Evolutionary conservation across 2,329 filamentous ascomycete genomes (phyloP), one percentile per base, ranked within the genome.

Genomic region (Cytospora leucostoma): DNA sequence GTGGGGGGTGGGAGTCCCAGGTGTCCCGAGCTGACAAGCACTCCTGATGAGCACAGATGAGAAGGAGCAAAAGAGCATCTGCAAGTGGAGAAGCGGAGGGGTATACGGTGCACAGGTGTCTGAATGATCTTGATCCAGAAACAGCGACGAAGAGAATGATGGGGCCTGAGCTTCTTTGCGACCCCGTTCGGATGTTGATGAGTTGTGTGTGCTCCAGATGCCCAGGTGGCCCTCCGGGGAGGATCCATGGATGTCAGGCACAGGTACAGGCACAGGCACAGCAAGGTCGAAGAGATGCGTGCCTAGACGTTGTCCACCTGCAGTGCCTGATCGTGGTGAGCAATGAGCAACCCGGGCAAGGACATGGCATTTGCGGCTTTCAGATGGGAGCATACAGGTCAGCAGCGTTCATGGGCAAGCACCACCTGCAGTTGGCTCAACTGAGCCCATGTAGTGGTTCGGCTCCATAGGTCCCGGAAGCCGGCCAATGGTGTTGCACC

Each of bases 31-130:
- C 34, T 49, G 40, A 27, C 56, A 59, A 40, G 56, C 47, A 52
- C 19, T 13, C 57, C 35, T 60, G 57, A 37, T 47, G 13, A 44
- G 37, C 58, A 47, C 27, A 54, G 58, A 54, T 47, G 50, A 60
- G 21, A 58, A 32, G 35, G 44, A 51, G 37, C 27, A 34, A 21
- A n/a, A 51, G 4, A 47, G n/a, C 19, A 47, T 47, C 8, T 19
- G 32, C 12, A 5, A 21, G 40, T 38, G 47, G 34, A 27, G 47
- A 3, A n/a, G 56, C 21, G n/a, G 3, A 47, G n/a, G n/a, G 44
- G 44, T 10, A 47, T 10, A 19, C 8, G 44, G 19, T 47, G 44
- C 27, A 47, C 17, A 47, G 27, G 27, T 27, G 27, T 2, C 19
- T 47, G 35, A 37, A 10, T 37, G 44, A 47, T 21, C 44, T n/a